These are phyloP conservation scores for Penicillium tannophilum DNA, from an alignment of 495 filamentous ascomycete genomes.

Conservation along the genomic window DNA sequence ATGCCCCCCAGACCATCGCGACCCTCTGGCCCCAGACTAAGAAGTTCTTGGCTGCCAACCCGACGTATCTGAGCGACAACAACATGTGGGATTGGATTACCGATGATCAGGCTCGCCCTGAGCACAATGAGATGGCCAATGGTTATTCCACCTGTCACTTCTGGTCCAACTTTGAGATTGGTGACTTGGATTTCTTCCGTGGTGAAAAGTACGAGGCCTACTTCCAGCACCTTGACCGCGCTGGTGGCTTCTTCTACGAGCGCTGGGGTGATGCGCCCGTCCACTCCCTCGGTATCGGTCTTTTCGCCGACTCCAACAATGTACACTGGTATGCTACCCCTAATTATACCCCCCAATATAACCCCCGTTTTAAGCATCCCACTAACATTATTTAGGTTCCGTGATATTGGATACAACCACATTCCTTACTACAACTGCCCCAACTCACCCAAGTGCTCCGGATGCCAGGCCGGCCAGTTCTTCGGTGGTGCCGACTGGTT, in stretches of 20 bases:
- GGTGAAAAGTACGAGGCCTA: slow-evolving; percentile 90
- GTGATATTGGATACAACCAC: slow-evolving; percentile 98
- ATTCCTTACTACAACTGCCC: slow-evolving; percentile 99
- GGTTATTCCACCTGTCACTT: slow-evolving; percentile 99
- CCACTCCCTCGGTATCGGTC: slow-evolving; percentile 89
- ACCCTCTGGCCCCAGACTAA: slow-evolving; percentile 94
- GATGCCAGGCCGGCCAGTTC: slow-evolving; percentile 81
- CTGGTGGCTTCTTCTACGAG: slow-evolving; percentile 98
- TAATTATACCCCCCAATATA: neutral
- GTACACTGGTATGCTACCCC: slow-evolving; percentile 82
- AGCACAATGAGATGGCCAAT: slow-evolving; percentile 75
- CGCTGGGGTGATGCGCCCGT: slow-evolving; percentile 98
- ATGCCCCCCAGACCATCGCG: slow-evolving; percentile 80
- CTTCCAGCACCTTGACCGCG: slow-evolving; percentile 92
- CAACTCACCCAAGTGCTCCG: slow-evolving; percentile 90
- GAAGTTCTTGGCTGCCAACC: slow-evolving; percentile 84
- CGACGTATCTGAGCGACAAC: slow-evolving; percentile 76
- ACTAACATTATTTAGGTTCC: slow-evolving; percentile 69
- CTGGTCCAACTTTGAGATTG: slow-evolving; percentile 99
- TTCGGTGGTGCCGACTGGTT: slow-evolving; percentile 85
- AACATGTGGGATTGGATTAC: slow-evolving; percentile 87
- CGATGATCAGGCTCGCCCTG: slow-evolving; percentile 73
- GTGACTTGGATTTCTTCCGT: slow-evolving; percentile 92
- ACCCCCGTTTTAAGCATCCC: slow-evolving; percentile 1
- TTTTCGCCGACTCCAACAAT: slow-evolving; percentile 88